These are phyloP conservation scores for Colletotrichum orchidophilum DNA, from an alignment of 2,329 filamentous ascomycete species.

Conservation along the genomic window DNA sequence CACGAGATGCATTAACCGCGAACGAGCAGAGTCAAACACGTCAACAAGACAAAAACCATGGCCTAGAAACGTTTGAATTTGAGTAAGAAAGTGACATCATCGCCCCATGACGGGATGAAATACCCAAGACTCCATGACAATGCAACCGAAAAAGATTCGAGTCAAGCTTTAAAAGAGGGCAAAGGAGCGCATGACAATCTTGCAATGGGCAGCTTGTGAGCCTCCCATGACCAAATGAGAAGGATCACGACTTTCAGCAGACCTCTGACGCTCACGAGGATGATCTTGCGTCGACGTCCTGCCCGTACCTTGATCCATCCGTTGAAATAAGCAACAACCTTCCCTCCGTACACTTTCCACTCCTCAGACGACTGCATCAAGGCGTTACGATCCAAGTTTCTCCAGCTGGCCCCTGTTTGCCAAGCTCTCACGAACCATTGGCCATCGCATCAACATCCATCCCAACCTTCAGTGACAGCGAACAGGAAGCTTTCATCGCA, in stretches of 20 bases:
- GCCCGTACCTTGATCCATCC: too few relatives aligned
- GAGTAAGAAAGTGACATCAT: not conserved
- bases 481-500: not conserved
- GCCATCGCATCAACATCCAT: not conserved
- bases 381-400: not conserved
- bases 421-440: not conserved
- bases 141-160: not conserved
- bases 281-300: too few relatives aligned
- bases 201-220: not conserved
- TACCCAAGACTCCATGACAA: constrained; percentile 6
- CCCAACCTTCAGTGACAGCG: not conserved
- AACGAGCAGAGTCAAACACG: too few relatives aligned
- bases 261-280: too few relatives aligned
- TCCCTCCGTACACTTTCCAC: too few relatives aligned
- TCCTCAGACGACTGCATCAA: too few relatives aligned
- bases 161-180: not conserved
- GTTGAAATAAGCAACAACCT: too few relatives aligned
- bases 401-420: too few relatives aligned
- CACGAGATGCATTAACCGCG: too few relatives aligned
- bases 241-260: too few relatives aligned
- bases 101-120: not conserved
- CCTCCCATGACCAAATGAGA: too few relatives aligned
- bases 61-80: not conserved
- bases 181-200: not conserved
- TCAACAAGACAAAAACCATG: too few relatives aligned